Percentiles rank a stretch among this genome's conserved stretches.
phyloP scores from a whole-genome alignment of 2,329 filamentous ascomycete species.

The Paracamarosporium sp. region DNA sequence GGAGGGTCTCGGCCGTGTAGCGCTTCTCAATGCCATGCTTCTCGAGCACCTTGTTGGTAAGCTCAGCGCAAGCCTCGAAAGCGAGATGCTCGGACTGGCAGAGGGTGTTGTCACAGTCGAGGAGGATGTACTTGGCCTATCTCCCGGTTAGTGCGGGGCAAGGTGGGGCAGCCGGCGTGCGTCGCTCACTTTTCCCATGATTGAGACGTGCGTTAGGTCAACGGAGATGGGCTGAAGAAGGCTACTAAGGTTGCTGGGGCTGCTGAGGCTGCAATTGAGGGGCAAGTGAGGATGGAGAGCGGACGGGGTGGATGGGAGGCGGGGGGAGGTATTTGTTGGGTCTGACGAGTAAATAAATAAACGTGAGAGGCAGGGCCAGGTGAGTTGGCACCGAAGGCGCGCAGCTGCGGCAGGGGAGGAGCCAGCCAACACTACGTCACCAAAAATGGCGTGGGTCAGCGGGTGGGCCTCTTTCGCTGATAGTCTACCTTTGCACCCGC shows the following conservation, averaged over 20 bases:
- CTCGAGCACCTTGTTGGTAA: constrained; percentile 84
- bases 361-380: constrained; percentile 20
- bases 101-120: constrained; percentile 83
- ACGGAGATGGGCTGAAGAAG: constrained; percentile 4
- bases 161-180: constrained; percentile 16
- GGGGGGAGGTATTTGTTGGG: constrained; percentile 28
- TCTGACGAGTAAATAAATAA: constrained; percentile 28
- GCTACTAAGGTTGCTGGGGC: constrained; percentile 15
- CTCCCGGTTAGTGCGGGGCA: constrained; percentile 24
- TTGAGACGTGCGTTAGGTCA: constrained; percentile 22
- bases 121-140: constrained; percentile 58
- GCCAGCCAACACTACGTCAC: constrained; percentile 22
- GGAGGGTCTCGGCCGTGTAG: constrained; percentile 80
- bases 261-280: constrained; percentile 27
- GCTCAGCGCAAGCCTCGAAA: constrained; percentile 87
- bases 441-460: constrained; percentile 16
- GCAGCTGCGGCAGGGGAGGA: constrained; percentile 19
- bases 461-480: constrained; percentile 14
- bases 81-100: constrained; percentile 89
- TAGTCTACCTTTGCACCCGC: constrained; percentile 7
- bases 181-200: constrained; percentile 39
- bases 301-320: constrained; percentile 14
- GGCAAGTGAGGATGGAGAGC: constrained; percentile 6
- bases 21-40: constrained; percentile 68
- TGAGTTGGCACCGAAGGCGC: constrained; percentile 33